Base-by-base conservation (phyloP, 352 stramenopile species). In the Pythium apleroticum region DNA sequence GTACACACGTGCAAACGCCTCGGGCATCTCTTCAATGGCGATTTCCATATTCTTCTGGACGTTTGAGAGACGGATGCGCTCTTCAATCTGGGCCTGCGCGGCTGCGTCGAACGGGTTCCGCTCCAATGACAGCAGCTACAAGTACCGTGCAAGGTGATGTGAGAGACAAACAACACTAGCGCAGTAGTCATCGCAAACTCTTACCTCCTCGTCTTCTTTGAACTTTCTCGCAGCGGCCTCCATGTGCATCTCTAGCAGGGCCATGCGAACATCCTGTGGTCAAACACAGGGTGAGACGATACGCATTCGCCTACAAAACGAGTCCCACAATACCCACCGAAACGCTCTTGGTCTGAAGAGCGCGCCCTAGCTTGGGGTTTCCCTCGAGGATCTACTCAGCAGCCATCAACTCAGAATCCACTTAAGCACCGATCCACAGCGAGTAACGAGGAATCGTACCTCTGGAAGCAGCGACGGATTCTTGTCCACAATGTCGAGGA, bases 1-100 rank as follows among this genome's bases (percentile, higher is more conserved):
- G 46, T 80, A 86, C 41, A 97, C 86, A 12, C 73, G 80, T 0
- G 71, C 88, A 73, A 97, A 97, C 8, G 88, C 75, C 25, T 97
- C 88, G 0, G 89, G 81, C 84, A 95, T 95, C 55, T 93, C 84
- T 55, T 95, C 87, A 28, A 96, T 92, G 30, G 88, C 88, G 57
- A 95, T 93, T 63, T 95, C 86, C 84, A 96, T 93, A 59, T 95
- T 96, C 45, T 91, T 85, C 60, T 96, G 85, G 14, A 96, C 86
- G 43, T 96, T 96, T 9, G 73, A 86, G 1, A 93, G 58, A 15
- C 86, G 83, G 65, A 96, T 96, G 46, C 78, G 78, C 68, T 96
- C 86, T 56, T 87, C 88, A 46, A 96, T 95, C 67, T 93, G 81
- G 19, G 74, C 81, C 54, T 96, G 88, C 8, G 86, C 84, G 22